Percentiles rank a stretch among this genome's conserved stretches.
Evolutionary conservation across 2,329 filamentous ascomycete species (phyloP).

Genomic region (Botrytis medusae): DNA sequence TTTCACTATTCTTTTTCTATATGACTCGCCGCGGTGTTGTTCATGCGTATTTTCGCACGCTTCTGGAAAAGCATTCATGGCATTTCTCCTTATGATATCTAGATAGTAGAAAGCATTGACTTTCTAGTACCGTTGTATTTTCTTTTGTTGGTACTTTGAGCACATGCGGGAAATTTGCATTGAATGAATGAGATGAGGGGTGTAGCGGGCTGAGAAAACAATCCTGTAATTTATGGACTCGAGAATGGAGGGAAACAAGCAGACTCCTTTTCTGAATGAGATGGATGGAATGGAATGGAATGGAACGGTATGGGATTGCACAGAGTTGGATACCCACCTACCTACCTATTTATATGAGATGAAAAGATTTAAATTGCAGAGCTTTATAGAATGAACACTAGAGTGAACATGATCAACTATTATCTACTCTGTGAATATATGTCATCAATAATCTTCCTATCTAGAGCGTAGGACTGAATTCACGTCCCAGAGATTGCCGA

Average conservation of each 20-base stretch:
- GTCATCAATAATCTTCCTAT: not conserved
- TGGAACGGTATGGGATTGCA: not conserved
- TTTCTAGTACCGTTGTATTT: not conserved
- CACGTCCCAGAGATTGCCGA: not conserved
- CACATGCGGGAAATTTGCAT: not conserved
- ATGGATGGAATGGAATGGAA: not conserved
- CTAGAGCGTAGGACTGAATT: not conserved
- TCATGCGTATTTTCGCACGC: not conserved
- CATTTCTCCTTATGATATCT: conserved; percentile 23
- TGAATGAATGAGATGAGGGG: not conserved
- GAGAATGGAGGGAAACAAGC: not conserved
- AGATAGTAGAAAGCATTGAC: conserved; percentile 5
- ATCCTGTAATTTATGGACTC: conserved; percentile 21
- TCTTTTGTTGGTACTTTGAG: conserved; percentile 10
- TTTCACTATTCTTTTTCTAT: not conserved
- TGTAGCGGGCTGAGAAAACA: not conserved
- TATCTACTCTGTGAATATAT: not conserved
- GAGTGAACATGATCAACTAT: not conserved
- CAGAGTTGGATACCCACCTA: conserved; percentile 2
- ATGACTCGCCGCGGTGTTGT: conserved; percentile 2
- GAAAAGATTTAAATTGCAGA: not conserved
- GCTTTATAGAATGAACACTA: not conserved
- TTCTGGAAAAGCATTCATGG: conserved; percentile 20
- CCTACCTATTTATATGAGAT: not conserved
- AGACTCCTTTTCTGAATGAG: not conserved